These are phyloP conservation scores for Acmispon strigosus DNA, from an alignment of 306 rosid genomes.

Conservation along the genomic window DNA sequence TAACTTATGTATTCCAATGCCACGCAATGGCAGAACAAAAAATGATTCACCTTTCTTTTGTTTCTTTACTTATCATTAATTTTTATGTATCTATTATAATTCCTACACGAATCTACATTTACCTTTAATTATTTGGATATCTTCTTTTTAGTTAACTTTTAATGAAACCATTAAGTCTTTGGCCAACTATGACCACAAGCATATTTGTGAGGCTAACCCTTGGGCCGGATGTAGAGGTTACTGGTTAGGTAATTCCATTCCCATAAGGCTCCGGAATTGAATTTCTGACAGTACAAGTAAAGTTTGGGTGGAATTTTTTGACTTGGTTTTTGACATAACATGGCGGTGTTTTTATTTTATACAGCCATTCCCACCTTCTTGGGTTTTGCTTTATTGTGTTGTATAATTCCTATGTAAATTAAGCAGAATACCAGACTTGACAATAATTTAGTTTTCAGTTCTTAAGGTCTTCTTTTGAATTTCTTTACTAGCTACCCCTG, in stretches of 20 bases:
- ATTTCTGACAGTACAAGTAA: neutral
- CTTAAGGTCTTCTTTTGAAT: neutral
- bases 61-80: neutral
- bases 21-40: neutral
- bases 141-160: neutral
- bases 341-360: neutral
- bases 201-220: neutral
- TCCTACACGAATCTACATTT: neutral
- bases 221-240: neutral
- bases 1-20: conserved; percentile 7
- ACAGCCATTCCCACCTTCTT: neutral
- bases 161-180: neutral
- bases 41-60: neutral
- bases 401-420: neutral
- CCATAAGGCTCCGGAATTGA: neutral
- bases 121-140: neutral
- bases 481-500: neutral
- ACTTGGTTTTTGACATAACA: neutral
- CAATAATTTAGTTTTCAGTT: neutral
- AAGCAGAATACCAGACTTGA: neutral
- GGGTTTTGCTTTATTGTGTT: neutral
- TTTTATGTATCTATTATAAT: neutral
- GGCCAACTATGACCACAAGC: neutral
- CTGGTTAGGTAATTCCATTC: neutral
- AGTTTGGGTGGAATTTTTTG: neutral